These are phyloP conservation scores for Domatiomyces catenatus DNA, from an alignment of 2,329 filamentous ascomycete species.

Conservation along the genomic window DNA sequence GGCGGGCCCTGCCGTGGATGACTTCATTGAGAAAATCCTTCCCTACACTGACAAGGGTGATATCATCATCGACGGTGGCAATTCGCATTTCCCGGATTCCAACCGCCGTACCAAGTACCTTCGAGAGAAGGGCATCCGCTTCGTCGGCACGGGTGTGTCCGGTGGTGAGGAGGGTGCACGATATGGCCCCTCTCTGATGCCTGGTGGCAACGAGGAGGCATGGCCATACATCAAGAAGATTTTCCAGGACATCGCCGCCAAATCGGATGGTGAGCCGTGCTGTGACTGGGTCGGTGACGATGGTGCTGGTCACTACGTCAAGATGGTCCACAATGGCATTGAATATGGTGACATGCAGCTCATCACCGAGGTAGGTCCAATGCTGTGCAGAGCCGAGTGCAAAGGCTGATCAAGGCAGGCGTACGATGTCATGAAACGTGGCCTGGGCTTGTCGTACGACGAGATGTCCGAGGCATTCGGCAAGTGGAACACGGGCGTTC, in stretches of 20 bases:
- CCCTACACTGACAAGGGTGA: constrained; percentile 71
- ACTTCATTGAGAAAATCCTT: constrained; percentile 93
- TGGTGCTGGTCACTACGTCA: constrained; percentile 99
- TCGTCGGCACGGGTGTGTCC: constrained; percentile 93
- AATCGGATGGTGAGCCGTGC: constrained; percentile 93
- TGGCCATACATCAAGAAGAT: constrained; percentile 99
- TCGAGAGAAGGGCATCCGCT: constrained; percentile 70
- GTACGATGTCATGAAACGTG: constrained; percentile 99
- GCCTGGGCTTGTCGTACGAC: constrained; percentile 73
- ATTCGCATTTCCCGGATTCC: constrained; percentile 98
- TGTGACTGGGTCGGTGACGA: constrained; percentile 99
- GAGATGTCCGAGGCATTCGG: constrained; percentile 91
- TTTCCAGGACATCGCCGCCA: constrained; percentile 94
- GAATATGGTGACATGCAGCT: constrained; percentile 99
- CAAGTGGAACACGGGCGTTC: constrained; percentile 96
- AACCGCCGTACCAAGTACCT: constrained; percentile 94
- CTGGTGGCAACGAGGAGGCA: constrained; percentile 93
- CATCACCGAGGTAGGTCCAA: constrained; percentile 74
- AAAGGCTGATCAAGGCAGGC: constrained; percentile 42
- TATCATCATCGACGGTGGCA: constrained; percentile 98
- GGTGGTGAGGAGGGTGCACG: constrained; percentile 98
- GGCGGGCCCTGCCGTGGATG: constrained; percentile 92
- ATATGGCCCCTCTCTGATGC: constrained; percentile 95
- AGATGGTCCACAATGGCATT: constrained; percentile 99
- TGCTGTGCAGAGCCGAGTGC: background rate